Evolutionary conservation across 352 stramenopile genomes (phyloP).

Genomic region (Phytophthora sojae): DNA sequence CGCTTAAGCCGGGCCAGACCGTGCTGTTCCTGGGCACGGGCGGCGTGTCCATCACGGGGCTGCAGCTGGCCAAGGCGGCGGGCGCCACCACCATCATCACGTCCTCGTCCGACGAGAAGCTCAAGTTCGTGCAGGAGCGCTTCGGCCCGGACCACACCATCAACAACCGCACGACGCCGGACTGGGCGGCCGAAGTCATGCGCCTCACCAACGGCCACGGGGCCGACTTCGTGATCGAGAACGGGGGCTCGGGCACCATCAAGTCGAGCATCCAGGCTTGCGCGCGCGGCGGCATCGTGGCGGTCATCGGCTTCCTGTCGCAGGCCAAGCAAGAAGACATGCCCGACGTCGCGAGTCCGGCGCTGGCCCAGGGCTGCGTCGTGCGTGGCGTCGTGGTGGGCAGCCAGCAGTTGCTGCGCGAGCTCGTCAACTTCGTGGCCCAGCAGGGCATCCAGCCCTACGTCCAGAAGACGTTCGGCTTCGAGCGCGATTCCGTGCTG

Average conservation of each 20-base stretch:
- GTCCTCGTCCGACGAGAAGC: no score
- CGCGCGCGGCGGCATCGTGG: slow-evolving; percentile 20
- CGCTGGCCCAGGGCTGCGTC: slow-evolving; percentile 16
- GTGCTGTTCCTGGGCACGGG: slow-evolving; percentile 28
- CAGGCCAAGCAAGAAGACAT: slow-evolving; percentile 30
- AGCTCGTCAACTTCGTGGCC: slow-evolving; percentile 28
- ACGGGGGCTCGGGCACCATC: slow-evolving; percentile 34
- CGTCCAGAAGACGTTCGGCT: slow-evolving; percentile 28
- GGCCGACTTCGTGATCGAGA: slow-evolving; percentile 35
- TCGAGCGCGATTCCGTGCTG: slow-evolving; percentile 11
- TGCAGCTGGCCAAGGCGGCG: neutral
- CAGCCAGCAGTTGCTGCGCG: slow-evolving; percentile 25
- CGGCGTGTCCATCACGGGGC: neutral
- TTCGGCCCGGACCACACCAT: slow-evolving; percentile 26
- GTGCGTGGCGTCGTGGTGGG: slow-evolving; percentile 26
- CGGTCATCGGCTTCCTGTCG: slow-evolving; percentile 30
- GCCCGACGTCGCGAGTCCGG: slow-evolving; percentile 27
- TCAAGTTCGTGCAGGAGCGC: slow-evolving; percentile 14
- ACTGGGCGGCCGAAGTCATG: slow-evolving; percentile 29
- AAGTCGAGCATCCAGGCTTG: slow-evolving; percentile 28
- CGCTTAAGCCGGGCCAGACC: slow-evolving; percentile 20
- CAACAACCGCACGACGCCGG: slow-evolving; percentile 32
- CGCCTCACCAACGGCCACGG: slow-evolving; percentile 24
- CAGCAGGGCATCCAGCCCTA: slow-evolving; percentile 27
- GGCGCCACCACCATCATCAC: no score